These are phyloP conservation scores for Coemansia erecta DNA, from an alignment of 192 early-diverging fungal genomes.

Conservation along the genomic window DNA sequence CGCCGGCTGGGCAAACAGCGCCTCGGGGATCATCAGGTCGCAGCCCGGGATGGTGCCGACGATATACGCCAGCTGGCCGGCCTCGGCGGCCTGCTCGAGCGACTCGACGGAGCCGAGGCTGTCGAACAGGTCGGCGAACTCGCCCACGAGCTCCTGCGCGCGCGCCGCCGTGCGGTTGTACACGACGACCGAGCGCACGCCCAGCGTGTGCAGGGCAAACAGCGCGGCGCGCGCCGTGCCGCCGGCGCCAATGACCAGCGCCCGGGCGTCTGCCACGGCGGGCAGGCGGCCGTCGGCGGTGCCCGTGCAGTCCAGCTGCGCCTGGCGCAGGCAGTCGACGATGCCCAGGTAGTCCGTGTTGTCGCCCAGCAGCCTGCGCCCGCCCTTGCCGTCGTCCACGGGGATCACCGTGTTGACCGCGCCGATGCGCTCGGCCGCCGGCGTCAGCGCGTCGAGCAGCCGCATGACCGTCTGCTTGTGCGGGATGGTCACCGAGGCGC, in stretches of 20 bases:
- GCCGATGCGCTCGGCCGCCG: slow-evolving; percentile 83
- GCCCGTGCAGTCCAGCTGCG: slow-evolving; percentile 14
- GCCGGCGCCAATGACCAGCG: slow-evolving; percentile 89
- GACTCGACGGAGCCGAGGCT: slow-evolving; percentile 47
- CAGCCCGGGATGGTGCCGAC: slow-evolving; percentile 87
- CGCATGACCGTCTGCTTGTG: slow-evolving; percentile 85
- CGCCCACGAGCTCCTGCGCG: slow-evolving; percentile 62
- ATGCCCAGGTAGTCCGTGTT: slow-evolving; percentile 98
- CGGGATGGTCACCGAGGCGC: slow-evolving; percentile 94
- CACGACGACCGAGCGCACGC: slow-evolving; percentile 64
- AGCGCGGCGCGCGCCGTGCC: slow-evolving; percentile 91
- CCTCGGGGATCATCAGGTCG: slow-evolving; percentile 59
- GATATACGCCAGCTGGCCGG: slow-evolving; percentile 56
- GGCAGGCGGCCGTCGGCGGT: not conserved
- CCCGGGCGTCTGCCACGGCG: slow-evolving; percentile 38
- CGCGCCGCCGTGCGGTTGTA: slow-evolving; percentile 86
- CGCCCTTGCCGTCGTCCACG: slow-evolving; percentile 9
- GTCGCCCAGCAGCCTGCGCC: slow-evolving; percentile 68
- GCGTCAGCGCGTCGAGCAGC: slow-evolving; percentile 68
- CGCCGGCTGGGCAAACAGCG: slow-evolving; percentile 46
- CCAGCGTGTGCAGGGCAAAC: slow-evolving; percentile 75
- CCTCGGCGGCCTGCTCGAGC: slow-evolving; percentile 34
- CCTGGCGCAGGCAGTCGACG: slow-evolving; percentile 57
- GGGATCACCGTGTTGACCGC: slow-evolving; percentile 87
- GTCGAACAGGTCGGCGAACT: slow-evolving; percentile 59